Base-by-base conservation (phyloP, 306 rosid species). In the Cucurbita argyrosperma region DNA sequence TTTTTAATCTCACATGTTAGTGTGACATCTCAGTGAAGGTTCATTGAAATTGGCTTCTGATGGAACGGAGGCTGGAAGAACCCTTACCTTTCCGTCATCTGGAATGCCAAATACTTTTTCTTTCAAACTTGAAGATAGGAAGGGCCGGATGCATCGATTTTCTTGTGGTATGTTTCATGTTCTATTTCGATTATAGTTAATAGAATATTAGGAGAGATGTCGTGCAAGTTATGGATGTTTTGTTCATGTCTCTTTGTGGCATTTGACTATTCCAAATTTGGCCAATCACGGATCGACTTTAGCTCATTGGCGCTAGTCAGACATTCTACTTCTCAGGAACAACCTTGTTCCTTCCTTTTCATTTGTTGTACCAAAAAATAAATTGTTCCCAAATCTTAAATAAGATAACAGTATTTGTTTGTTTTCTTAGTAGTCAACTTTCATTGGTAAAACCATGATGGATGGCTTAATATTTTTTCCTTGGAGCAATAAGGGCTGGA, bases 21-120 rank as follows among this genome's bases (percentile, higher is more conserved):
- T 15, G 65, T 56, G 51, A 19, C 60, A 66, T 84, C 47, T 35
- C 90, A 95, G 99, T 77, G 96, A 90, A 18, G 82, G 55, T 76
- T 94, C 99, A 52, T 71, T 87, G 77, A 94, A 84, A 80, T 62
- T 94, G 83, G 77, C 84, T 83, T 88, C 90, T 3, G 99, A 94
- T 55, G 96, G 83, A 77, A 85, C 89, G 67, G 97, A 91, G 30
- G 80, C 82, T 4, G 89, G 86, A 81, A 83, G 85, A 84, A 79
- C 85, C 2, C 42, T 30, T 70, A 46, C 85, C 43, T 88, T 54
- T 83, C 79, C 67, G 21, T 50, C 80, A 42, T 37, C 88, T 55
- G 74, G 63, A 80, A 68, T 65, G 80, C 69, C 64, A 18, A 74
- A 5, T 45, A 45, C 69, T 9, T 74, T 74, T 23, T 21, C 68